Conservation (phyloP, 148 eudicot species). For the Linanthus parryae region DNA sequence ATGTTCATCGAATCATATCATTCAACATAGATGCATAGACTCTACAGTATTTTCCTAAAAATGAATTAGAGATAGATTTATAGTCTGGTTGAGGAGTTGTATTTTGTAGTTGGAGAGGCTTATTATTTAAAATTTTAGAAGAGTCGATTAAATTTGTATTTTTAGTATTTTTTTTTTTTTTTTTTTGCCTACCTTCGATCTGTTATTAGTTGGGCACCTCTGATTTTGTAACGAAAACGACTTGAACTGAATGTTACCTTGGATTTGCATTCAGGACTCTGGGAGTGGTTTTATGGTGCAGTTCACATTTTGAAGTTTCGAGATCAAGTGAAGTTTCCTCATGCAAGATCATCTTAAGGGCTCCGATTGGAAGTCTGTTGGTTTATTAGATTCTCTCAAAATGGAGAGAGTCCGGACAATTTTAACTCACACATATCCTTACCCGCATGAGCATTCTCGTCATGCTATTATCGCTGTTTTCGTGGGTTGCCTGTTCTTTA, state of each 20-base stretch:
- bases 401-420: conserved; percentile 93
- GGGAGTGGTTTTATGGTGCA: conserved; percentile 9
- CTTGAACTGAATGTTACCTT: background rate
- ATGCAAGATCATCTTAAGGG: conserved; percentile 35
- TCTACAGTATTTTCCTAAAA: too few relatives aligned
- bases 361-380: conserved; percentile 52
- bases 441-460: conserved; percentile 96
- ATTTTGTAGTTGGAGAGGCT: too few relatives aligned
- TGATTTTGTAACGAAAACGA: too few relatives aligned
- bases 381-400: conserved; percentile 64
- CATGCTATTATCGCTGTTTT: conserved; percentile 88
- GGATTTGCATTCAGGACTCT: conserved; percentile 8
- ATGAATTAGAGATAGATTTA: too few relatives aligned
- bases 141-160: too few relatives aligned
- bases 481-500: conserved; percentile 92
- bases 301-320: conserved; percentile 13
- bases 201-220: too few relatives aligned
- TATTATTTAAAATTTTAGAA: too few relatives aligned
- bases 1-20: too few relatives aligned
- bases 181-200: too few relatives aligned
- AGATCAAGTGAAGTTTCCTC: conserved; percentile 8
- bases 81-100: too few relatives aligned
- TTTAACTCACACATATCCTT: conserved; percentile 76
- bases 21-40: too few relatives aligned
- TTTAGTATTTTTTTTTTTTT: too few relatives aligned